Conservation (phyloP, 495 filamentous ascomycete genomes). For the Lentithecium fluviatile region DNA sequence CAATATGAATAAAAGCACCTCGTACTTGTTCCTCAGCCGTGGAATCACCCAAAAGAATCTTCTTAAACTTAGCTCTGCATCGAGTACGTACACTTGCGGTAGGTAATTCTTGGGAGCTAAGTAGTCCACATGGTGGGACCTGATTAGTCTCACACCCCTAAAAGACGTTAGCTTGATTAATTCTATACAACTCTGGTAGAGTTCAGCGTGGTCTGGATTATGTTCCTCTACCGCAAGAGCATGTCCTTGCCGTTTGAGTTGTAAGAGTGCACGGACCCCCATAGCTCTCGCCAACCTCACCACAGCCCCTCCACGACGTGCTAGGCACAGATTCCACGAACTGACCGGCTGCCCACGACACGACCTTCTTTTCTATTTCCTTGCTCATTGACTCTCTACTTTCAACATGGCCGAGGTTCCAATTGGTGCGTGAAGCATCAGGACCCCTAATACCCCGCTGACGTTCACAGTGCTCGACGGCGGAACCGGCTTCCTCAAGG, state of each 20-base stretch:
- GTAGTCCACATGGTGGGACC: too few relatives aligned
- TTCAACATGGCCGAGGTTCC: conserved; percentile 66
- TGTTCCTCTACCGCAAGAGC: too few relatives aligned
- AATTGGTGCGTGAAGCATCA: conserved; percentile 57
- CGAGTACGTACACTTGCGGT: too few relatives aligned
- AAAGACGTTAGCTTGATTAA: too few relatives aligned
- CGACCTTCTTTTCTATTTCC: conserved; percentile 1
- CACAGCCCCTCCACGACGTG: conserved; percentile 32
- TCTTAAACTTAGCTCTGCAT: too few relatives aligned
- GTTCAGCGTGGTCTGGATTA: too few relatives aligned
- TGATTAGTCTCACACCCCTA: too few relatives aligned
- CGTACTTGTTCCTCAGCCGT: too few relatives aligned
- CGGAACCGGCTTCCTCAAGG: conserved; percentile 99
- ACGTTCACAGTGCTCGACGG: conserved; percentile 85
- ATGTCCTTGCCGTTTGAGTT: not conserved
- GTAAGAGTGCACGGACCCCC: conserved; percentile 22
- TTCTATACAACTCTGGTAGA: too few relatives aligned
- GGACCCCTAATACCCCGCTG: conserved; percentile 35
- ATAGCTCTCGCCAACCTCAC: conserved; percentile 45
- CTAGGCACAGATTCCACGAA: conserved; percentile 20
- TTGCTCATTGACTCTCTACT: not conserved
- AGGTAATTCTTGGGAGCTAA: too few relatives aligned
- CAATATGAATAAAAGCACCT: too few relatives aligned
- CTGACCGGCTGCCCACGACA: conserved; percentile 7
- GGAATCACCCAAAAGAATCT: too few relatives aligned